Percentiles rank a stretch among this genome's conserved stretches.
phyloP scores from a whole-genome alignment of 352 stramenopile genomes.

The Phytopythium litorale region DNA sequence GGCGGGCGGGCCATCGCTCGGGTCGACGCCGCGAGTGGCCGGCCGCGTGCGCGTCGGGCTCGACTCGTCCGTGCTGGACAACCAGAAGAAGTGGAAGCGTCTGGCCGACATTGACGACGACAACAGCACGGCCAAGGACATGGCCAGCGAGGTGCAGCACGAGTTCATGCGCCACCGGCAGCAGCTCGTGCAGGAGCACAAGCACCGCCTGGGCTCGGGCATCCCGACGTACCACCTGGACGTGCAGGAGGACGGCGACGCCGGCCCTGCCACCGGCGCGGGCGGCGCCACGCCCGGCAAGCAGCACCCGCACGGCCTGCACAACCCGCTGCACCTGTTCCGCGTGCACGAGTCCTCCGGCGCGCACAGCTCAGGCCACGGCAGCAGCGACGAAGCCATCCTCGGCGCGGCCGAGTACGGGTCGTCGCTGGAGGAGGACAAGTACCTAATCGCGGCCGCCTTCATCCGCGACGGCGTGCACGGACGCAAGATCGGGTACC shows the following conservation, averaged over 20 bases:
- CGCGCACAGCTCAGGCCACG: slow-evolving; percentile 9
- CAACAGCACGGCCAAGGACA: slow-evolving; percentile 79
- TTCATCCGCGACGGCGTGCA: slow-evolving; percentile 83
- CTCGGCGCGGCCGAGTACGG: slow-evolving; percentile 23
- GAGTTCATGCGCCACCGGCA: slow-evolving; percentile 66
- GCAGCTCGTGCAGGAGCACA: slow-evolving; percentile 35
- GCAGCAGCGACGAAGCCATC: slow-evolving; percentile 26
- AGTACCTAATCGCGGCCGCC: slow-evolving; percentile 67
- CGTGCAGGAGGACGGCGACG: slow-evolving; percentile 1
- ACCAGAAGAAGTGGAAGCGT: slow-evolving; percentile 82
- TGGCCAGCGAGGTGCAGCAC: slow-evolving; percentile 73
- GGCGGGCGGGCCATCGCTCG: slow-evolving; percentile 8
- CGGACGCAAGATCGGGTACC: slow-evolving; percentile 81
- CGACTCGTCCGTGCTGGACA: slow-evolving; percentile 63
- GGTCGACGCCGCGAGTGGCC: slow-evolving; percentile 4
- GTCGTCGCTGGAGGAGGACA: slow-evolving; percentile 46
- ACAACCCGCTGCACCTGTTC: slow-evolving; percentile 6
- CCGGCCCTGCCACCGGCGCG: neutral
- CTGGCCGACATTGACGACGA: slow-evolving; percentile 73
- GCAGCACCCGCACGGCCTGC: neutral
- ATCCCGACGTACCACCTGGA: slow-evolving; percentile 39
- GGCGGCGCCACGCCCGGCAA: neutral
- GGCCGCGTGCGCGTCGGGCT: slow-evolving; percentile 51
- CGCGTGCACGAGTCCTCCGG: neutral
- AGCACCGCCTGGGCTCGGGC: slow-evolving; percentile 28